phyloP scores from a whole-genome alignment of 345 rosid genomes.

The Rubroshorea leprosula region DNA sequence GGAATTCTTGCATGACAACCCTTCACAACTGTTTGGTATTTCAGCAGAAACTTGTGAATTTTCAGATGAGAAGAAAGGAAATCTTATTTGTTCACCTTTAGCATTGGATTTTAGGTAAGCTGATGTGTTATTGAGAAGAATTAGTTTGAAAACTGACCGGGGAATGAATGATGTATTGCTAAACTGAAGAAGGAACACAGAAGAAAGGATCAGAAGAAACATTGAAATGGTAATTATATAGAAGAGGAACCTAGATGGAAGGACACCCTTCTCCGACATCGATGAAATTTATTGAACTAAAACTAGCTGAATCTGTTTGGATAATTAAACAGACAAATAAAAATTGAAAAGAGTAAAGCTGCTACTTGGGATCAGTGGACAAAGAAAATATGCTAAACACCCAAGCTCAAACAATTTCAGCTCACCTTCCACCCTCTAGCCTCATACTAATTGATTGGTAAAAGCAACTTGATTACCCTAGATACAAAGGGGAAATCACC shows the following conservation, averaged over 20 bases:
- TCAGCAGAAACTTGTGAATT: conserved; percentile 18
- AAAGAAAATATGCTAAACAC: neutral
- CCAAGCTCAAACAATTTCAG: neutral
- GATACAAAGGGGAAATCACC: no score
- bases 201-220: conserved; percentile 51
- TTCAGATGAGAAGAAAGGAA: conserved; percentile 27
- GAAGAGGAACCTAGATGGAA: conserved; percentile 52
- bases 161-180: conserved; percentile 45
- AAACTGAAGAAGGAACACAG: conserved; percentile 53
- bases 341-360: no score
- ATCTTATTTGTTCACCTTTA: conserved; percentile 23
- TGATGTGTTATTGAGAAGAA: conserved; percentile 50
- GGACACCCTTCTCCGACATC: conserved; percentile 54
- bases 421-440: no score
- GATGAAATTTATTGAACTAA: conserved; percentile 10
- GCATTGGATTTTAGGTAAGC: conserved; percentile 30
- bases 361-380: no score
- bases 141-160: conserved; percentile 49
- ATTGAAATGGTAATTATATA: conserved; percentile 46
- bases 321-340: neutral
- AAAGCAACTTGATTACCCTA: no score
- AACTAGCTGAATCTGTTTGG: no score
- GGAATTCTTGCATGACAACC: conserved; percentile 11
- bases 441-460: no score
- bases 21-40: conserved; percentile 14